Evolutionary conservation across 2,329 filamentous ascomycete genomes (phyloP).

Genomic region (Thelonectria blattea): DNA sequence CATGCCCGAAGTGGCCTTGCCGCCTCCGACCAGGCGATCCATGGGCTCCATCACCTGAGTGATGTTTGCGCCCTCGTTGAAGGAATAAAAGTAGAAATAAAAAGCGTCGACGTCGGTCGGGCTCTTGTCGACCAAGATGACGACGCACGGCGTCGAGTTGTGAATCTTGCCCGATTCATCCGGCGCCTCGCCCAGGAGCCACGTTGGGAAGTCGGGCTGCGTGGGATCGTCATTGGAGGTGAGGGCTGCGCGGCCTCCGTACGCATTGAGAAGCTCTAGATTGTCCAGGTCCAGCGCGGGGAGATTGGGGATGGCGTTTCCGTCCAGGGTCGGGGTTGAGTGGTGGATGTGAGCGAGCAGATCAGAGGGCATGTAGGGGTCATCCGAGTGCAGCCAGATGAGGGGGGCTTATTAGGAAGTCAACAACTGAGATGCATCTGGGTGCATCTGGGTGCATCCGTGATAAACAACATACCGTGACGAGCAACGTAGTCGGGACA

Average conservation of each 20-base stretch:
- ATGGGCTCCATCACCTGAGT: conserved; percentile 42
- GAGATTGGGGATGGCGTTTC: conserved; percentile 26
- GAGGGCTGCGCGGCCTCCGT: conserved; percentile 27
- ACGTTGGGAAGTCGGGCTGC: conserved; percentile 27
- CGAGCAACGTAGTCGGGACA: conserved; percentile 40
- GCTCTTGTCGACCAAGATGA: conserved; percentile 40
- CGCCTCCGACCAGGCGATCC: conserved; percentile 26
- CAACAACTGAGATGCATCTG: conserved; percentile 1
- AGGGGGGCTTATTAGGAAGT: conserved; percentile 36
- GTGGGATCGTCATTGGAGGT: conserved; percentile 39
- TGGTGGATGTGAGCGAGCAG: conserved; percentile 39
- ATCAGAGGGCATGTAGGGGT: conserved; percentile 41
- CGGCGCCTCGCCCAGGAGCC: conserved; percentile 38
- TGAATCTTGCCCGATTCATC: conserved; percentile 30
- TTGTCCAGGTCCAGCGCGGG: conserved; percentile 39
- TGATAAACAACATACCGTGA: conserved; percentile 42
- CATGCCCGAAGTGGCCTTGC: conserved; percentile 26
- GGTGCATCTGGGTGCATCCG: too few species aligned
- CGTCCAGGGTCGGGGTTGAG: conserved; percentile 35
- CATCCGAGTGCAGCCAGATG: conserved; percentile 42
- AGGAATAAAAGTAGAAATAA: conserved; percentile 46
- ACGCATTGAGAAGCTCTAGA: conserved; percentile 36
- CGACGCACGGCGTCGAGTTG: conserved; percentile 39
- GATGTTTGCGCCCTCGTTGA: conserved; percentile 41
- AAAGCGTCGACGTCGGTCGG: conserved; percentile 40